A percentile compares a stretch with the other conserved stretches of the same genome.
Conservation (phyloP, 208 protist genomes). For the Leishmania braziliensis region DNA sequence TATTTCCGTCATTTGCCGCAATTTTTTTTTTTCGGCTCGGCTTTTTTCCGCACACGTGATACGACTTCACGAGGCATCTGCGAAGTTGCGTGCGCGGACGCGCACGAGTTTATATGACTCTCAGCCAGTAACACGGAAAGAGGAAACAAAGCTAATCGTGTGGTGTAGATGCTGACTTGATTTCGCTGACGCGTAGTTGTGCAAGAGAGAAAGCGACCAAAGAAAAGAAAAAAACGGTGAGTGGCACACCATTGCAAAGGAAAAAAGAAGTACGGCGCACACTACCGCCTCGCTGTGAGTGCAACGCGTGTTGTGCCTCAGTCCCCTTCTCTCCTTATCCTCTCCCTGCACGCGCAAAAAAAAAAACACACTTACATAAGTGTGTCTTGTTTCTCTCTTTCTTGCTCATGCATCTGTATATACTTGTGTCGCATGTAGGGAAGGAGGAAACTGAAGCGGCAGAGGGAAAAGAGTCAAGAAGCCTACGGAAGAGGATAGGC, state of each 20-base stretch:
- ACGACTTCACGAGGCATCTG: background rate
- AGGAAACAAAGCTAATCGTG: background rate
- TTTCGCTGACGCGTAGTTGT: background rate
- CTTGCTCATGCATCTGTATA: background rate
- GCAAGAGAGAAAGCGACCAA: background rate
- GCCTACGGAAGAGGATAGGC: background rate
- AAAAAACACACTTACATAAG: background rate
- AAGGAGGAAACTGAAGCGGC: background rate
- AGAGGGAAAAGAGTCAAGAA: background rate
- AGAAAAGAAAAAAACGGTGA: background rate
- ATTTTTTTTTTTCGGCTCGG: background rate
- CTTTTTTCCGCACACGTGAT: background rate
- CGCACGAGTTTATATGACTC: background rate
- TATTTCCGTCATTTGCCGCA: background rate
- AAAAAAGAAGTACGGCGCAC: background rate
- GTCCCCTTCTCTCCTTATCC: background rate
- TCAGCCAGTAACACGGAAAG: background rate
- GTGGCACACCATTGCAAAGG: background rate
- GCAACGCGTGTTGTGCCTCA: background rate
- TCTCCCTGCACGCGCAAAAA: background rate
- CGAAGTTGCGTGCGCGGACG: background rate
- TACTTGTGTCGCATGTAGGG: background rate
- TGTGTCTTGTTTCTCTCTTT: background rate
- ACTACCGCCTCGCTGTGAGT: background rate
- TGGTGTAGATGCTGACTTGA: background rate